Conservation (phyloP, 202 grass and related monocot species). For the Schoenoplectus tabernaemontani region DNA sequence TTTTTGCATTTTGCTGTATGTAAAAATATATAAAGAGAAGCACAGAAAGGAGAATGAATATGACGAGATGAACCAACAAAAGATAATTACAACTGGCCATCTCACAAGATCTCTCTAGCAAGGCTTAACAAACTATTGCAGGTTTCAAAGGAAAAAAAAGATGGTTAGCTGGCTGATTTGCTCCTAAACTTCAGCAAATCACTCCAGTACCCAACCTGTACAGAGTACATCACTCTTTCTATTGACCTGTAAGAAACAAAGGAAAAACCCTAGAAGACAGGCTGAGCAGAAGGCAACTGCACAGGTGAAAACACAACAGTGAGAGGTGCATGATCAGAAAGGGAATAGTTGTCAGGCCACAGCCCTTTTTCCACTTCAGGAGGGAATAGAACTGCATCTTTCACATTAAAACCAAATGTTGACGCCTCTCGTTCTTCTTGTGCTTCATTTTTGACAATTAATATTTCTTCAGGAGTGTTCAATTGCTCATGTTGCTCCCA, state of each 20-base stretch:
- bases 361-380: constrained; percentile 71
- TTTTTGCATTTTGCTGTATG: neutral
- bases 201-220: neutral
- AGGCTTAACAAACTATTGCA: neutral
- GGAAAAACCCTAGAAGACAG: constrained; percentile 10
- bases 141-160: neutral
- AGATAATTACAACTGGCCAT: constrained; percentile 15
- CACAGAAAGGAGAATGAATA: neutral
- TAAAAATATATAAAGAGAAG: neutral
- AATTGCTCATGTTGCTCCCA: constrained; percentile 20
- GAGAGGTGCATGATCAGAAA: constrained; percentile 78
- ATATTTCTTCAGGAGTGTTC: constrained; percentile 13
- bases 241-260: neutral
- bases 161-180: neutral
- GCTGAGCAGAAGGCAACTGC: constrained; percentile 26
- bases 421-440: constrained; percentile 27
- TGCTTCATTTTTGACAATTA: constrained; percentile 7
- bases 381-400: constrained; percentile 68
- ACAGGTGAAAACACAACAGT: constrained; percentile 73
- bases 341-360: constrained; percentile 76
- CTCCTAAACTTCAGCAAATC: neutral
- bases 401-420: constrained; percentile 58
- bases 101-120: constrained; percentile 7
- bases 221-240: neutral
- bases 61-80: constrained; percentile 22